A percentile compares a stretch with the other conserved stretches of the same genome.
phyloP scores from a whole-genome alignment of 768 basidiomycete species.

The Pleurotus pulmonarius region DNA sequence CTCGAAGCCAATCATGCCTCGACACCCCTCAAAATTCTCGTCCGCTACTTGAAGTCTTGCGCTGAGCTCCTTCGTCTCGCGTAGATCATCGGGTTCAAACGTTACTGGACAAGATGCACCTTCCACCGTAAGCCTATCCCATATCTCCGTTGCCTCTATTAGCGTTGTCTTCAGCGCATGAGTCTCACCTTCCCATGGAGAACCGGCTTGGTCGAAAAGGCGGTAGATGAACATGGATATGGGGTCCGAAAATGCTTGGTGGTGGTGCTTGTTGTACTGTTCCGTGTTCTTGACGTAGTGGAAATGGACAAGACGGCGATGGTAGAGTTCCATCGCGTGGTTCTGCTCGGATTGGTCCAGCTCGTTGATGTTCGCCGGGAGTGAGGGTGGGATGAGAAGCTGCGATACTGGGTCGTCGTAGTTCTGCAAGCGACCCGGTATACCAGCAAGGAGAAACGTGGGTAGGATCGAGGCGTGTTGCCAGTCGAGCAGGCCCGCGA shows the following conservation, averaged over 20 bases:
- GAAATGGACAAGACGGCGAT: constrained; percentile 43
- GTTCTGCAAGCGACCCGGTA: constrained; percentile 44
- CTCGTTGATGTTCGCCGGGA: constrained; percentile 39
- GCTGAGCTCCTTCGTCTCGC: constrained; percentile 34
- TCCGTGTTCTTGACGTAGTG: constrained; percentile 43
- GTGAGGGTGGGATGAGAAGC: constrained; percentile 33
- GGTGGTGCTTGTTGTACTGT: constrained; percentile 41
- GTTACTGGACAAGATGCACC: constrained; percentile 38
- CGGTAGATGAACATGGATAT: constrained; percentile 29
- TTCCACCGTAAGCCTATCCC: constrained; percentile 36
- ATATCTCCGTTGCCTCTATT: constrained; percentile 37
- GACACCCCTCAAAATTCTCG: constrained; percentile 22
- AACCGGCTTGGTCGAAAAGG: constrained; percentile 40
- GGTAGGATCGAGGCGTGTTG: constrained; percentile 54
- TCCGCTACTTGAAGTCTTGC: constrained; percentile 25
- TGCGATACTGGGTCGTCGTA: constrained; percentile 38
- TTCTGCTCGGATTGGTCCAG: constrained; percentile 32
- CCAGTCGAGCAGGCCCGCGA: constrained; percentile 49
- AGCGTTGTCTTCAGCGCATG: constrained; percentile 41
- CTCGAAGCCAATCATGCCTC: constrained; percentile 27
- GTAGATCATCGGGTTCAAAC: constrained; percentile 43
- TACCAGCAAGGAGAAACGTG: constrained; percentile 42
- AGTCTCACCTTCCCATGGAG: constrained; percentile 50
- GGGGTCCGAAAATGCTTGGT: constrained; percentile 34
- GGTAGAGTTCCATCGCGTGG: constrained; percentile 32